A percentile compares a stretch with the other conserved stretches of the same genome.
phyloP scores from a whole-genome alignment of 2,329 filamentous ascomycete genomes.

The Ceratocystis colombiana region DNA sequence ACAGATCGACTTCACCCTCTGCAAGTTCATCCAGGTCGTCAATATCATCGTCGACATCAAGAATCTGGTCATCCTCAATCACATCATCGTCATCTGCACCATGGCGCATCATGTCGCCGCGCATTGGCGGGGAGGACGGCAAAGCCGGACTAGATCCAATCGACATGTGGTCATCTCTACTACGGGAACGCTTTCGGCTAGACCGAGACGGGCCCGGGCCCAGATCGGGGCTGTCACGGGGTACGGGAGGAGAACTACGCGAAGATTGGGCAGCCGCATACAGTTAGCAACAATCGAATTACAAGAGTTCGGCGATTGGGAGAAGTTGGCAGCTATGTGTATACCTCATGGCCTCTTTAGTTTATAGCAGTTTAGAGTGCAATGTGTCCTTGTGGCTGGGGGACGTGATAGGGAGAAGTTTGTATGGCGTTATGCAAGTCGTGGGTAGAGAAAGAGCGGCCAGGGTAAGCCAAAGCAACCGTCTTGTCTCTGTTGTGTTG shows the following conservation, averaged over 20 bases:
- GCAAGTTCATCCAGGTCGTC: slow-evolving; percentile 74
- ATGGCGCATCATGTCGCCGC: slow-evolving; percentile 54
- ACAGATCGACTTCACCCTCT: slow-evolving; percentile 70
- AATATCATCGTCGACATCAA: slow-evolving; percentile 45
- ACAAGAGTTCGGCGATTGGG: background rate
- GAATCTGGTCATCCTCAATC: slow-evolving; percentile 57
- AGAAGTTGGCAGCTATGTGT: background rate
- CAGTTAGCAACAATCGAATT: background rate
- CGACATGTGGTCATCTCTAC: slow-evolving; percentile 43
- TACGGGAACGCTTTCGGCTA: slow-evolving; percentile 46
- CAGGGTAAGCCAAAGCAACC: background rate
- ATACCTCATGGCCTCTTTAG: background rate
- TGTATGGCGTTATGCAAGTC: background rate
- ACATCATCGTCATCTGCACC: slow-evolving; percentile 59
- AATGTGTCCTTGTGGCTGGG: slow-evolving; percentile 3
- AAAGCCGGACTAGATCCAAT: slow-evolving; percentile 52
- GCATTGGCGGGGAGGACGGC: slow-evolving; percentile 54
- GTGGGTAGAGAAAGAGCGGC: background rate
- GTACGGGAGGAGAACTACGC: slow-evolving; percentile 54
- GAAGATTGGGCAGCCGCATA: background rate
- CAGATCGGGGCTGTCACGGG: slow-evolving; percentile 28
- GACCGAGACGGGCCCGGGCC: slow-evolving; percentile 40
- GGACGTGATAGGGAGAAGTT: background rate
- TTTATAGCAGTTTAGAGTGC: background rate
- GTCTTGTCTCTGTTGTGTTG: background rate